Percentiles rank a stretch among this genome's conserved stretches.
phyloP scores from a whole-genome alignment of 257 asterid genomes.

The Echium plantagineum region DNA sequence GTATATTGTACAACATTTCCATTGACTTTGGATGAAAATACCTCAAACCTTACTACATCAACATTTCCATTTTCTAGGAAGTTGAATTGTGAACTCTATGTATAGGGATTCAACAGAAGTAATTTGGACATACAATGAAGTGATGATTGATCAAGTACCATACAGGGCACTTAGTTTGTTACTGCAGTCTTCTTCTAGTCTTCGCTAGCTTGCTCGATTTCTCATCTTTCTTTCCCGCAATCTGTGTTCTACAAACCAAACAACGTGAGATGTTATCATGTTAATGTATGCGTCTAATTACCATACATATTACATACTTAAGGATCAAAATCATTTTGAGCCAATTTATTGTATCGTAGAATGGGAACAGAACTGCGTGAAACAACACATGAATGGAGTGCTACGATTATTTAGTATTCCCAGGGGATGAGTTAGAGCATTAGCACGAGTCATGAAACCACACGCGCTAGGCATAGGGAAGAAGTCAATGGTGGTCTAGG shows the following conservation, averaged over 20 bases:
- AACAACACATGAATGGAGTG: too few species aligned
- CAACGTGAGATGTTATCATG: neutral
- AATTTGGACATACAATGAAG: neutral
- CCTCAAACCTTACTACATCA: too few species aligned
- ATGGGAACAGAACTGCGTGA: neutral
- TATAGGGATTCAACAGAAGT: neutral
- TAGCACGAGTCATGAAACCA: too few species aligned
- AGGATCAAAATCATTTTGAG: neutral
- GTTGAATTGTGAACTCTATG: neutral
- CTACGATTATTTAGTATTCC: too few species aligned
- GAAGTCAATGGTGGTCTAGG: too few species aligned
- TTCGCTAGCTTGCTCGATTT: slow-evolving; percentile 19
- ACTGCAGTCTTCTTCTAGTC: slow-evolving; percentile 27
- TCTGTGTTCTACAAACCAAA: slow-evolving; percentile 15
- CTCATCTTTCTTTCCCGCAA: slow-evolving; percentile 16
- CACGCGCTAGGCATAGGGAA: too few species aligned
- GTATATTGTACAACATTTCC: too few species aligned
- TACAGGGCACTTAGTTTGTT: slow-evolving; percentile 4
- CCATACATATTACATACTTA: too few species aligned
- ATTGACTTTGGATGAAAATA: too few species aligned
- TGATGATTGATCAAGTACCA: neutral
- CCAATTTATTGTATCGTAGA: neutral
- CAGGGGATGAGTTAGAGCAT: too few species aligned
- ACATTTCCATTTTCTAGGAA: too few species aligned
- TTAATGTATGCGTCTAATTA: too few species aligned